Conservation (phyloP, 2,329 filamentous ascomycete genomes). For the Colletotrichum melonis region DNA sequence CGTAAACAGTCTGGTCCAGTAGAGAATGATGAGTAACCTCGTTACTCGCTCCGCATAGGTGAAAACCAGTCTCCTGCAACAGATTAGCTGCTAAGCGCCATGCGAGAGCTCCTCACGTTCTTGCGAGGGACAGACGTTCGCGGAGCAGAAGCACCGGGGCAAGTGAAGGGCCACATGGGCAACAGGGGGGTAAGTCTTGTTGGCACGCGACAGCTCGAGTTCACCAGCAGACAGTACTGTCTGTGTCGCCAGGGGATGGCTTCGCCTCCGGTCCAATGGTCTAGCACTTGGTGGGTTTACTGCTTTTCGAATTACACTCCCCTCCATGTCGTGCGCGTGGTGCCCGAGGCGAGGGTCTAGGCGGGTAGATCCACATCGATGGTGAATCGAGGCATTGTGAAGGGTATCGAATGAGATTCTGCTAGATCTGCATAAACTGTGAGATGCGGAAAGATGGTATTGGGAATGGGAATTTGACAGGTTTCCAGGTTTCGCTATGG, state of each 20-base stretch:
- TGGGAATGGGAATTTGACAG: conserved; percentile 15
- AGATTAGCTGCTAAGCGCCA: not conserved
- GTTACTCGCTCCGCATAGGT: not conserved
- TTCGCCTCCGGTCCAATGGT: not conserved
- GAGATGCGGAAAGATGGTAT: conserved; percentile 11
- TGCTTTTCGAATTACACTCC: conserved; percentile 4
- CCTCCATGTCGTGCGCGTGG: conserved; percentile 13
- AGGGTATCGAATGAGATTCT: not conserved
- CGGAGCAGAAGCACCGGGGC: not conserved
- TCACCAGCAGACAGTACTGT: not conserved
- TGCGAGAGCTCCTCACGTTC: not conserved
- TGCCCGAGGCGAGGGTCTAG: conserved; percentile 5
- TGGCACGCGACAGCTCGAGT: not conserved
- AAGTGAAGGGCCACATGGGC: not conserved
- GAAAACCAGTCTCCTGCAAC: not conserved
- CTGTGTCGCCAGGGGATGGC: not conserved
- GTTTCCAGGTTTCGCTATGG: not conserved
- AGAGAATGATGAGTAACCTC: not conserved
- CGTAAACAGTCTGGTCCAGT: not conserved
- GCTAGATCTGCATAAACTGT: conserved; percentile 1
- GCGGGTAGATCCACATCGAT: conserved; percentile 2
- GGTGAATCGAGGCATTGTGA: not conserved
- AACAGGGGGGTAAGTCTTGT: not conserved
- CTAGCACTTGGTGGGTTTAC: not conserved
- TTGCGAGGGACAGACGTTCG: not conserved